Conservation (phyloP, 208 protist genomes). For the Blastocrithidia nonstop region DNA sequence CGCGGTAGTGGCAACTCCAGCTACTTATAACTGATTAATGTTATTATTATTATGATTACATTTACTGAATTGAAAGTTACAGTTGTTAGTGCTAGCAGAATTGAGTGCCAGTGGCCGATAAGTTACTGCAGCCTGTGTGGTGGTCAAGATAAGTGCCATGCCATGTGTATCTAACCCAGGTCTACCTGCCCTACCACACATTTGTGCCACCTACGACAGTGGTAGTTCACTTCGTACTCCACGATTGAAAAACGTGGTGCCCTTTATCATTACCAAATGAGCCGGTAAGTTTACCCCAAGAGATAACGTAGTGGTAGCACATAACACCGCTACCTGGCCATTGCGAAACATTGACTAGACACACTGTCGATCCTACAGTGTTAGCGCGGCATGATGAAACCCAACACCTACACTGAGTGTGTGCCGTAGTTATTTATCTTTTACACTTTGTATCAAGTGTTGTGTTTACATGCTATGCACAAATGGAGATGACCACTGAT, state of each 20-base stretch:
- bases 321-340: conserved; percentile 72
- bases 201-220: conserved; percentile 97
- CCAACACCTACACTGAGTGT: conserved; percentile 59
- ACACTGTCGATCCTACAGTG: conserved; percentile 36
- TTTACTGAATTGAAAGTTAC: conserved; percentile 7
- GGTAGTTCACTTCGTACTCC: conserved; percentile 75
- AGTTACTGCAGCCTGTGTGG: conserved; percentile 16
- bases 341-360: conserved; percentile 82
- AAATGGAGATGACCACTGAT: too few species aligned
- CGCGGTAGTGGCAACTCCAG: conserved; percentile 16
- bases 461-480: too few species aligned
- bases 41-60: conserved; percentile 3
- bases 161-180: conserved; percentile 75
- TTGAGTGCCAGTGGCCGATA: conserved; percentile 50
- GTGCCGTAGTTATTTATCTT: conserved; percentile 38
- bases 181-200: conserved; percentile 91
- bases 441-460: too few species aligned
- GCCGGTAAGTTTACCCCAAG: conserved; percentile 90
- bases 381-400: conserved; percentile 82
- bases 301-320: conserved; percentile 86
- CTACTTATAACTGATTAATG: too few species aligned
- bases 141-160: conserved; percentile 83
- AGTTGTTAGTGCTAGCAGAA: conserved; percentile 9
- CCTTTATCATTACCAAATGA: conserved; percentile 90
- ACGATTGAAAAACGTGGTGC: conserved; percentile 97